Percentiles rank a stretch among this genome's conserved stretches.
Conservation (phyloP, 2,329 filamentous ascomycete species). For the Trichophyton verrucosum region DNA sequence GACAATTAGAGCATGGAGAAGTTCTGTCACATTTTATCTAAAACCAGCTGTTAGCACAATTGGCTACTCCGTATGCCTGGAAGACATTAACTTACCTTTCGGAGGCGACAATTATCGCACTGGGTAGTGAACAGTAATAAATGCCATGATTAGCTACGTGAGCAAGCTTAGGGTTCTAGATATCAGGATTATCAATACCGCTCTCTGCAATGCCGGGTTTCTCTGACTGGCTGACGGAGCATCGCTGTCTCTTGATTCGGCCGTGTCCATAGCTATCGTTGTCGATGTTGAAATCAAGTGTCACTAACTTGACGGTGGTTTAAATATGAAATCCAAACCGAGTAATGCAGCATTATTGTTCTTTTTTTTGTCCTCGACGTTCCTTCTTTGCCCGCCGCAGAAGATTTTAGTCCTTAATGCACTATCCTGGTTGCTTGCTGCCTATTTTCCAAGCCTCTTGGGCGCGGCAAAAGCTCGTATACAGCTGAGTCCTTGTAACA, state of each 20-base stretch:
- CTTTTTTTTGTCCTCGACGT: neutral
- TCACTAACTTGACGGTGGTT: neutral
- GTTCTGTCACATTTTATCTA: constrained; percentile 15
- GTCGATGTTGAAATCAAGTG: neutral
- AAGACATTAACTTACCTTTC: constrained; percentile 11
- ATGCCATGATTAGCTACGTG: neutral
- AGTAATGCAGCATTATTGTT: neutral
- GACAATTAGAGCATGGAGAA: constrained; percentile 15
- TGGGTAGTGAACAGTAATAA: neutral
- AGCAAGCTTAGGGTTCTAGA: neutral
- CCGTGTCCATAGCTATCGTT: neutral
- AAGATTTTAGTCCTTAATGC: neutral
- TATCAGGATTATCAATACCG: neutral
- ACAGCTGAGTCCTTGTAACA: no score
- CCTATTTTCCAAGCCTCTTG: constrained; percentile 4
- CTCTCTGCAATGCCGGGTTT: neutral
- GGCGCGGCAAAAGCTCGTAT: neutral
- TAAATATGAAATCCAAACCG: neutral
- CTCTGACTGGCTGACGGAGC: neutral
- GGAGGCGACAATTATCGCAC: constrained; percentile 14
- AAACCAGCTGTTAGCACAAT: neutral
- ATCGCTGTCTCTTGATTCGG: constrained; percentile 2
- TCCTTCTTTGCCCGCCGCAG: neutral
- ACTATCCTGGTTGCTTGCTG: neutral
- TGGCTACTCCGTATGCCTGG: neutral